Base-by-base conservation (phyloP, 2,329 filamentous ascomycete species). In the Clonostachys solani region DNA sequence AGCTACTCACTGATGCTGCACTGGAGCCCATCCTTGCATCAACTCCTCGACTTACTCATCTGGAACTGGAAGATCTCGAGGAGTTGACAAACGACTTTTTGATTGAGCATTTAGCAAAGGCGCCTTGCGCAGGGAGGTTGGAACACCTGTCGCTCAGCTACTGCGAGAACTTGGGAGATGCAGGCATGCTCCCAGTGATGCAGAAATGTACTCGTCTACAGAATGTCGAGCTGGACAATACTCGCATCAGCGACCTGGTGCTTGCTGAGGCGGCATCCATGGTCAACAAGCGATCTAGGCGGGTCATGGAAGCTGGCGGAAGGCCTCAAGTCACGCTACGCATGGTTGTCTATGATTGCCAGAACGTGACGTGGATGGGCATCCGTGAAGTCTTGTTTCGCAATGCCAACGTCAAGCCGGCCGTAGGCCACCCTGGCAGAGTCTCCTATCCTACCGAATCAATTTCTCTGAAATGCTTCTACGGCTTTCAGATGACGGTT, bases 401-500 rank as follows among this genome's bases (percentile, higher is more conserved):
- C 54, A 97, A 99, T 60, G 83, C 89, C 12, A 87, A 91, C 58
- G 75, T 89, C 41, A 80, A 77, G 33, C 78, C 78, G 15, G 73
- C 75, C 5, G 50, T 63, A 18, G 65, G 64, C 10, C 62, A 67
- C 18, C 60, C 67, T 13, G 61, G 58, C 33, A 59, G 57, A 43
- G 56, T 75, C 10, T 78, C 78, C 0, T 92, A 85, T 56, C 88
- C 90, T 0, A 80, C 82, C 1, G 86, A 96, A 61, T 81, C 95
- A 48, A 90, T 97, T 50, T 76, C 83, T 6, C 77, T 97, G 40
- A 96, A 96, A 66, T 95, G 91, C 66, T 97, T 92, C 71, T 95
- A 95, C 64, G 90, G 87, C 40, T 96, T 89, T 81, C 92, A 97
- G 68, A 89, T 89, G 69, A 96, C 91, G 0, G 91, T 96, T 5